Percentiles rank a stretch among this genome's conserved stretches.
Conservation (phyloP, 257 asterid genomes). For the Penstemon newberryi region DNA sequence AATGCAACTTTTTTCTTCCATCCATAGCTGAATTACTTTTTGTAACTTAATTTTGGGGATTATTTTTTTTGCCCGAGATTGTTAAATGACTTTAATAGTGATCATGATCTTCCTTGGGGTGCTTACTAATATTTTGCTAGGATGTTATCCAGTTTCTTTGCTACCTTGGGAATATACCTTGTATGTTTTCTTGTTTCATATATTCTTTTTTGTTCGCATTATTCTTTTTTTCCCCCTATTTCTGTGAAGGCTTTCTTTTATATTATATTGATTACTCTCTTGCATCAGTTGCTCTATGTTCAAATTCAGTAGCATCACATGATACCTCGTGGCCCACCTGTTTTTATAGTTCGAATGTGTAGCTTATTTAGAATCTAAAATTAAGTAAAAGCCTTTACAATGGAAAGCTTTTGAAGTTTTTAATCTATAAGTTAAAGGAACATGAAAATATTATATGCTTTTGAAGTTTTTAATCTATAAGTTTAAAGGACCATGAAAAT, state of each 20-base stretch:
- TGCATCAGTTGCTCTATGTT: conserved; percentile 1
- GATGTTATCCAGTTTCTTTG: background rate
- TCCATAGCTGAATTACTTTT: too few relatives aligned
- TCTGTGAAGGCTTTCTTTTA: too few relatives aligned
- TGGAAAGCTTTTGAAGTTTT: background rate
- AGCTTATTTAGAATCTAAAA: conserved; percentile 5
- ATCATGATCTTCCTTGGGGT: background rate
- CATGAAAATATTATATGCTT: background rate
- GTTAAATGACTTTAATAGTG: background rate
- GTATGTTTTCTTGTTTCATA: background rate
- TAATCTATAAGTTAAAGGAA: too few relatives aligned
- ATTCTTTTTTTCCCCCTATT: background rate
- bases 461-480: background rate
- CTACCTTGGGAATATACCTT: background rate
- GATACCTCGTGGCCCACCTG: background rate
- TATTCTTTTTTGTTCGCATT: background rate
- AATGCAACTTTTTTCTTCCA: background rate
- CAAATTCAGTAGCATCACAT: conserved; percentile 1
- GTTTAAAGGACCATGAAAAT: conserved; percentile 11
- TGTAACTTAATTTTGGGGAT: too few relatives aligned
- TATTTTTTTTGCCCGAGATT: background rate
- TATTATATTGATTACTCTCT: conserved; percentile 5
- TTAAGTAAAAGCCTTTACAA: background rate
- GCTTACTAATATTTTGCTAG: background rate
- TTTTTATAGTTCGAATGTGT: background rate